Base-by-base conservation (phyloP, 1,284 basidiomycete genomes). In the Ustilago trichophora region DNA sequence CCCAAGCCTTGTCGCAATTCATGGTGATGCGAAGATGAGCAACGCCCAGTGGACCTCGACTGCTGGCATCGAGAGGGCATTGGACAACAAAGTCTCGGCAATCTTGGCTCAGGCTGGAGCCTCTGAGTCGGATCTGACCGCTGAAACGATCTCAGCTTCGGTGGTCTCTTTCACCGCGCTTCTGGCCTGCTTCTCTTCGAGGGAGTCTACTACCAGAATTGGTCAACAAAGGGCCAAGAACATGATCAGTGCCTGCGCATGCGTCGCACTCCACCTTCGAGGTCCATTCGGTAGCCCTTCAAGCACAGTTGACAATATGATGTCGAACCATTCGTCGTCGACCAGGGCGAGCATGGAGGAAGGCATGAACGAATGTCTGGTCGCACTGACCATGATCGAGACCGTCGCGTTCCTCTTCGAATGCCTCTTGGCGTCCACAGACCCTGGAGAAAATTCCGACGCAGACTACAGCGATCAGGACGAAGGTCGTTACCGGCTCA, bases 201-300 rank as follows among this genome's bases (percentile, higher is more conserved):
- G 8, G 13, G 26, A 18, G 6, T 6, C 19, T 15, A n/a, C 5
- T 26, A 10, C 8, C 5, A 3, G n/a, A 12, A 33, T 62, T 9
- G 43, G 9, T 24, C 49, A 6, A 2, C 41, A 42, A 24, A 9
- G 19, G 13, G 31, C 38, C 22, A 10, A 7, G 29, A 22, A 26
- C n/a, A 48, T 58, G 16, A 45, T 65, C 49, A 48, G 29, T 10
- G 46, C 32, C 8, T 52, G 36, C 42, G 40, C 62, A 0, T 36
- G 45, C 8, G 26, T 54, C 15, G 35, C 62, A 6, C 45, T 53
- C 11, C 62, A 58, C 18, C 44, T 65, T 12, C 34, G 62, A 31
- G 50, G 44, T 5, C 21, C 26, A n/a, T n/a, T n/a, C n/a, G n/a
- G n/a, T n/a, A n/a, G n/a, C n/a, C n/a, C n/a, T n/a, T n/a, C n/a